Conservation (phyloP, 352 stramenopile species). For the Globisporangium iwayamae region DNA sequence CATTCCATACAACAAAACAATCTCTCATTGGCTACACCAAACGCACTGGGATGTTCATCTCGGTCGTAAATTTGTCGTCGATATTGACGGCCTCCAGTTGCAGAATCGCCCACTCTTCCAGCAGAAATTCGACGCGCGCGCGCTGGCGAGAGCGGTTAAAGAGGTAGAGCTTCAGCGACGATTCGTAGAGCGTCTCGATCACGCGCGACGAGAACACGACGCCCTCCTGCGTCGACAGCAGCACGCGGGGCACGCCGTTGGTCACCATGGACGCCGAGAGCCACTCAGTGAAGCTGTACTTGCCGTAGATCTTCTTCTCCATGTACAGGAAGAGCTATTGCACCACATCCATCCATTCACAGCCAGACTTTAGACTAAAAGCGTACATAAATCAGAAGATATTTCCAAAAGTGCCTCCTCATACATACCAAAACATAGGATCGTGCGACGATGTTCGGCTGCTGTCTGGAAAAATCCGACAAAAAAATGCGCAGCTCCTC, state of each 20-base stretch:
- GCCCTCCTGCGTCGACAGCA: conserved; percentile 83
- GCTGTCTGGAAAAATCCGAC: conserved; percentile 61
- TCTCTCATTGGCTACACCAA: background rate
- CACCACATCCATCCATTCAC: background rate
- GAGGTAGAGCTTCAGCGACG: conserved; percentile 72
- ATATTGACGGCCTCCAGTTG: conserved; percentile 66
- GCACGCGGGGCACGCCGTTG: conserved; percentile 74
- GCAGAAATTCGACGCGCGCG: conserved; percentile 71
- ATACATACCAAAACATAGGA: conserved; percentile 78
- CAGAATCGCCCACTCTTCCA: conserved; percentile 78
- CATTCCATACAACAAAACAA: background rate
- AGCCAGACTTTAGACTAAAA: background rate
- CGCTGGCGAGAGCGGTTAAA: conserved; percentile 82
- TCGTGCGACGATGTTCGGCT: conserved; percentile 65
- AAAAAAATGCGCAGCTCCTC: conserved; percentile 81
- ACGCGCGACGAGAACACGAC: conserved; percentile 69
- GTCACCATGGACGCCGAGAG: conserved; percentile 76
- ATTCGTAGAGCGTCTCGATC: conserved; percentile 85
- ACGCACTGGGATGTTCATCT: conserved; percentile 81
- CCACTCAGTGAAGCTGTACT: conserved; percentile 85
- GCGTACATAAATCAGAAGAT: conserved; percentile 36
- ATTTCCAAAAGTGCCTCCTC: conserved; percentile 13
- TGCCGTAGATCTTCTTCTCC: conserved; percentile 83
- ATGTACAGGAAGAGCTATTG: conserved; percentile 76
- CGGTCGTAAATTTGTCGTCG: conserved; percentile 75